phyloP scores from a whole-genome alignment of 495 filamentous ascomycete species.

The Neurospora tetrasperma region DNA sequence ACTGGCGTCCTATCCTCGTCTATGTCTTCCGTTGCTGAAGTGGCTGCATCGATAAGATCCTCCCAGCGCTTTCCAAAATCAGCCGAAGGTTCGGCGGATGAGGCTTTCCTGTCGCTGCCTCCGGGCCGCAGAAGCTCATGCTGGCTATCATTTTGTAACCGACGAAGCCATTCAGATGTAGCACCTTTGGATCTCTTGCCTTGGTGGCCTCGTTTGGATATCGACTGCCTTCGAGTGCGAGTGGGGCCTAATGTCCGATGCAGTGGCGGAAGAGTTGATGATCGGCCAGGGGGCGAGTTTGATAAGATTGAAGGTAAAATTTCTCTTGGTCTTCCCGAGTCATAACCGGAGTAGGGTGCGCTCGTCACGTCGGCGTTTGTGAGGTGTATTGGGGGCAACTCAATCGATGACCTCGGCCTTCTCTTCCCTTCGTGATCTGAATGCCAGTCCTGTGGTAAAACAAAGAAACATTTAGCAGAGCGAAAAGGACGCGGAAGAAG shows the following conservation, averaged over 20 bases:
- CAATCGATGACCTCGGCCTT: slow-evolving; percentile 50
- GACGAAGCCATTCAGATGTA: slow-evolving; percentile 36
- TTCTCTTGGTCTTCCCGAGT: slow-evolving; percentile 51
- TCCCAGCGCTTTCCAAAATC: slow-evolving; percentile 86
- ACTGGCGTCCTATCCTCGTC: slow-evolving; percentile 76
- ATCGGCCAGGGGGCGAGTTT: slow-evolving; percentile 74
- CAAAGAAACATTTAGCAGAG: slow-evolving; percentile 16
- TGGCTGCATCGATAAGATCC: slow-evolving; percentile 77
- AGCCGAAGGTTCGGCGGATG: slow-evolving; percentile 70
- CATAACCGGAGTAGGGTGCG: slow-evolving; percentile 54
- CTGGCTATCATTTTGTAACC: slow-evolving; percentile 35
- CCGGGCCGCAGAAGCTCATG: slow-evolving; percentile 49
- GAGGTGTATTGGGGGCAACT: slow-evolving; percentile 62
- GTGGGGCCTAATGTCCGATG: slow-evolving; percentile 51
- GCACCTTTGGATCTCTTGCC: slow-evolving; percentile 59
- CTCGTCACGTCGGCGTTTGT: slow-evolving; percentile 53
- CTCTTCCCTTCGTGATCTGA: slow-evolving; percentile 59
- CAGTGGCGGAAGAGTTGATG: slow-evolving; percentile 73
- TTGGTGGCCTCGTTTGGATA: slow-evolving; percentile 70
- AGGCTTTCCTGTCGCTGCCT: slow-evolving; percentile 66
- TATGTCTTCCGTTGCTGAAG: slow-evolving; percentile 86
- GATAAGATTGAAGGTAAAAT: slow-evolving; percentile 73
- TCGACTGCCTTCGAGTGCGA: slow-evolving; percentile 73
- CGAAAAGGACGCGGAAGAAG: not conserved
- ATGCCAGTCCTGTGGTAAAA: slow-evolving; percentile 47